Percentiles rank a stretch among this genome's conserved stretches.
phyloP scores from a whole-genome alignment of 495 filamentous ascomycete species.

The Hyaloscypha hepaticicola region DNA sequence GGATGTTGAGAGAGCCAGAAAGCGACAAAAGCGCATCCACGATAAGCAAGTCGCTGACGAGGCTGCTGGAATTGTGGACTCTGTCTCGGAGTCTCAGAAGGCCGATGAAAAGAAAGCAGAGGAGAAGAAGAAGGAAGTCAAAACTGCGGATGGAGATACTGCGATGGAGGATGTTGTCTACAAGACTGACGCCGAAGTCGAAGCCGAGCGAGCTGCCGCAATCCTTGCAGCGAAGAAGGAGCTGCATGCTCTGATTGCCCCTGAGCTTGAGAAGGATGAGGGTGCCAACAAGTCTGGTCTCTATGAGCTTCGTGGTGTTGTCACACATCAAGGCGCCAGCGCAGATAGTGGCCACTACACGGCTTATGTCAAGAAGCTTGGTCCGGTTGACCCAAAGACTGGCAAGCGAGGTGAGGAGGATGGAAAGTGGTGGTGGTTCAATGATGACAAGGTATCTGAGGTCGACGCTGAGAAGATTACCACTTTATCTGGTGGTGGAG shows the following conservation, averaged over 20 bases:
- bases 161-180: slow-evolving; percentile 71
- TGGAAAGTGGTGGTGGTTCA: slow-evolving; percentile 99
- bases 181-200: slow-evolving; percentile 92
- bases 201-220: slow-evolving; percentile 73
- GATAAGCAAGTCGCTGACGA: slow-evolving; percentile 58
- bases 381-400: slow-evolving; percentile 59
- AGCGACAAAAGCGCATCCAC: slow-evolving; percentile 77
- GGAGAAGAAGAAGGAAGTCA: slow-evolving; percentile 34
- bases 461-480: slow-evolving; percentile 90
- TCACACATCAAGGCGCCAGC: slow-evolving; percentile 96
- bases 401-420: slow-evolving; percentile 76
- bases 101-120: slow-evolving; percentile 43
- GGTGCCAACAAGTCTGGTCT: slow-evolving; percentile 89
- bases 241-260: slow-evolving; percentile 69
- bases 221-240: slow-evolving; percentile 81
- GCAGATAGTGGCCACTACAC: slow-evolving; percentile 99
- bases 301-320: slow-evolving; percentile 90
- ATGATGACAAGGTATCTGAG: slow-evolving; percentile 95
- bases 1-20: slow-evolving; percentile 82
- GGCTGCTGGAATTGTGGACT: slow-evolving; percentile 34
- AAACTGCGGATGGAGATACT: slow-evolving; percentile 50
- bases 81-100: slow-evolving; percentile 31
- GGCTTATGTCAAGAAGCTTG: slow-evolving; percentile 91
- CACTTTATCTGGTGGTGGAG: slow-evolving; percentile 87
- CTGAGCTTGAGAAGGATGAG: slow-evolving; percentile 67